Conservation (phyloP, 75 land plant genomes). For the Ceratopteris richardii region DNA sequence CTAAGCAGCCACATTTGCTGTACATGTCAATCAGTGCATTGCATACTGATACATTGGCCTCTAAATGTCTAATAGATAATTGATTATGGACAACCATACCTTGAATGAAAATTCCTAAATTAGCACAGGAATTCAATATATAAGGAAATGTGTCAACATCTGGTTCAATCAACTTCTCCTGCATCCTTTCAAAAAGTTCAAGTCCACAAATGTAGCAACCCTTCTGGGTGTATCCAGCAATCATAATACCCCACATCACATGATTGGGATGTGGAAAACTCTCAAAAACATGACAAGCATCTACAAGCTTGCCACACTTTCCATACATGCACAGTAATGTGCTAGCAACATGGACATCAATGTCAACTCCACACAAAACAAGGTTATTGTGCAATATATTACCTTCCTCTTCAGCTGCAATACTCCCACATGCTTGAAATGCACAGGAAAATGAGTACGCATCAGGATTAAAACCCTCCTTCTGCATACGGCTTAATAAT, state of each 20-base stretch:
- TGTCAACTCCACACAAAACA: background rate
- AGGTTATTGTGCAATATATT: slow-evolving; percentile 32
- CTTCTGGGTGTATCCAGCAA: slow-evolving; percentile 8
- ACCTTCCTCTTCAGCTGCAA: slow-evolving; percentile 6
- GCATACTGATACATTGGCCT: background rate
- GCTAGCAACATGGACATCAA: background rate
- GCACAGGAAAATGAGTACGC: slow-evolving; percentile 10
- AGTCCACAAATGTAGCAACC: slow-evolving; percentile 2
- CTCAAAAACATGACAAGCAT: slow-evolving; percentile 9
- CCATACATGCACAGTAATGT: slow-evolving; percentile 6
- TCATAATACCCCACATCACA: slow-evolving; percentile 7
- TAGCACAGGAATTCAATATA: slow-evolving; percentile 8
- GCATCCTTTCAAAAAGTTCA: slow-evolving; percentile 7
- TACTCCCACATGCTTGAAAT: slow-evolving; percentile 14
- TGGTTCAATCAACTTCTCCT: background rate
- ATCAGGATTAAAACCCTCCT: slow-evolving; percentile 15
- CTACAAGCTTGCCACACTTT: slow-evolving; percentile 4
- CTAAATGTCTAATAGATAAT: background rate
- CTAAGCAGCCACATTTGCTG: slow-evolving; percentile 11
- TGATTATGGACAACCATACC: slow-evolving; percentile 2
- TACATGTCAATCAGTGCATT: slow-evolving; percentile 23
- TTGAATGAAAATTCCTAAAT: background rate
- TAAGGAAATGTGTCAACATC: background rate
- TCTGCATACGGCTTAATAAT: slow-evolving; percentile 35
- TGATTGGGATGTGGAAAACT: background rate